Conservation (phyloP, 331 rosid species). For the Arachis monticola region DNA sequence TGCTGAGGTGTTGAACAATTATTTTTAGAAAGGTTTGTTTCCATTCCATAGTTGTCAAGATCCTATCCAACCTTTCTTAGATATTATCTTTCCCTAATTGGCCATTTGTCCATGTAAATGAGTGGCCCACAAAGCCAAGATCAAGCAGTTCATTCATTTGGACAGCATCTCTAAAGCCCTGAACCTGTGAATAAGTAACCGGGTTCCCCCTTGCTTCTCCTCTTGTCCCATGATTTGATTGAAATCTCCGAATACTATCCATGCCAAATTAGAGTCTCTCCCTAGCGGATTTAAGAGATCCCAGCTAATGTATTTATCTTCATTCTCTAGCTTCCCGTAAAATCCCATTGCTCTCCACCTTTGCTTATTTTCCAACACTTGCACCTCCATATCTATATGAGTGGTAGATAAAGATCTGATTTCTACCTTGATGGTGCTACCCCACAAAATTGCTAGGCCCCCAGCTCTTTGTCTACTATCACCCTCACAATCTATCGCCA, state of each 20-base stretch:
- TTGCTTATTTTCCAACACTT: too few species aligned
- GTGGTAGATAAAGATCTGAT: too few species aligned
- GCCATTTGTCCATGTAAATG: neutral
- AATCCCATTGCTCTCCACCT: too few species aligned
- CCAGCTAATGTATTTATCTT: too few species aligned
- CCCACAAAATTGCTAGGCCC: too few species aligned
- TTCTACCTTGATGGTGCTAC: too few species aligned
- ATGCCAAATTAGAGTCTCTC: too few species aligned
- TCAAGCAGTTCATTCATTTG: neutral
- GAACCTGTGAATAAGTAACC: neutral
- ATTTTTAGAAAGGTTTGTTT: neutral
- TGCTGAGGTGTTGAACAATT: neutral
- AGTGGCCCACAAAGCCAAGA: neutral
- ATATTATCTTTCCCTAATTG: neutral
- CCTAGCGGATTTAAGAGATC: too few species aligned
- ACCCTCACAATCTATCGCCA: too few species aligned
- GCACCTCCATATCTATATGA: too few species aligned
- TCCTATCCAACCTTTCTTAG: neutral
- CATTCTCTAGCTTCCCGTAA: too few species aligned
- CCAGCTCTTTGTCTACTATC: too few species aligned
- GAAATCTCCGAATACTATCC: neutral
- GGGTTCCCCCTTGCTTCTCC: neutral
- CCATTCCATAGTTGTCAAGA: neutral
- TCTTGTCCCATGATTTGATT: neutral
- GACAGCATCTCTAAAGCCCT: neutral